Conservation (phyloP, 768 basidiomycete species). For the Strobilomyces echinocephalus region DNA sequence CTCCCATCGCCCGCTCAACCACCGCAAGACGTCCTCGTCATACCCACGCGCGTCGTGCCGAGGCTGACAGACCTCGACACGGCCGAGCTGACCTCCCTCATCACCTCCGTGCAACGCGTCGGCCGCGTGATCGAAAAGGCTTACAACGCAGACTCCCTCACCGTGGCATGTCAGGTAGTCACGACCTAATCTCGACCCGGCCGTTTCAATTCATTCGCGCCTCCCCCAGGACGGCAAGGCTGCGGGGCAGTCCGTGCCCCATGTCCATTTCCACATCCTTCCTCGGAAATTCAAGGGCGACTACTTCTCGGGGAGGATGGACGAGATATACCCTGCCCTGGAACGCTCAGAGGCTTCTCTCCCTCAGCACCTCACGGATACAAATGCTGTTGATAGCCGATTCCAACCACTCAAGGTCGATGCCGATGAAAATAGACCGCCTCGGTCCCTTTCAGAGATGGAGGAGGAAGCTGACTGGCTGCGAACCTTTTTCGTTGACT, state of each 20-base stretch:
- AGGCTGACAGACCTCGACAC: slow-evolving; percentile 53
- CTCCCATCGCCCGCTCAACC: slow-evolving; percentile 1
- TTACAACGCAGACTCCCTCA: slow-evolving; percentile 79
- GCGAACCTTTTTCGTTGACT: slow-evolving; percentile 43
- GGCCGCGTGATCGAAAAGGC: slow-evolving; percentile 75
- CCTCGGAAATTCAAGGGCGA: slow-evolving; percentile 75
- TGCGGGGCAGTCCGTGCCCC: slow-evolving; percentile 67
- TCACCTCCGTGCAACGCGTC: slow-evolving; percentile 73
- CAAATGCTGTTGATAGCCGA: slow-evolving; percentile 11
- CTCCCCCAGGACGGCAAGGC: slow-evolving; percentile 71
- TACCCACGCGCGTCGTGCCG: slow-evolving; percentile 51
- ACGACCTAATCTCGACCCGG: neutral
- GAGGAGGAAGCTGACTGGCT: slow-evolving; percentile 73
- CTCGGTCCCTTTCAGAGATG: slow-evolving; percentile 72
- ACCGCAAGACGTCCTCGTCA: slow-evolving; percentile 54
- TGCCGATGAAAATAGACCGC: slow-evolving; percentile 61
- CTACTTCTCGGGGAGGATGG: slow-evolving; percentile 56
- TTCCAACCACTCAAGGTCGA: slow-evolving; percentile 52
- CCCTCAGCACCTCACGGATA: slow-evolving; percentile 33
- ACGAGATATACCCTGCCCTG: slow-evolving; percentile 75
- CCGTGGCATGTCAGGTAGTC: slow-evolving; percentile 82
- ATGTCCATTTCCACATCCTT: slow-evolving; percentile 94
- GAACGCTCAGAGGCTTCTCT: slow-evolving; percentile 60
- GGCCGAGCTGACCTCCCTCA: slow-evolving; percentile 76
- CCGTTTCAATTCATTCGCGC: slow-evolving; percentile 1